Evolutionary conservation across 495 filamentous ascomycete genomes (phyloP), one percentile per base, ranked within the genome.

Genomic region (Trypethelium eluteriae): DNA sequence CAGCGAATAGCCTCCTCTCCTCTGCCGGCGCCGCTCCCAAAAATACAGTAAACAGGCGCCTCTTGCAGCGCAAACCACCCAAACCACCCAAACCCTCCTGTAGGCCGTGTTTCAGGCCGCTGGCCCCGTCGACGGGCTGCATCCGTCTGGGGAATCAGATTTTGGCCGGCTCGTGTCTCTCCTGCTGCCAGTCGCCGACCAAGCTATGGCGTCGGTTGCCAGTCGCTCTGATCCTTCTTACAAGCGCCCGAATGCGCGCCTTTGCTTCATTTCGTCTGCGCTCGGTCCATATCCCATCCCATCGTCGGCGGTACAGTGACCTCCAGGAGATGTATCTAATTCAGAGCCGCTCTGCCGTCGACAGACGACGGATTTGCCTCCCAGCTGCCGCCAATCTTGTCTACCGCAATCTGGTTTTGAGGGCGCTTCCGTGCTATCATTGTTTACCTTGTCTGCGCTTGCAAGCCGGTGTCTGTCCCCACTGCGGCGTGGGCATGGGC

Each of bases 11-110:
- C 25, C 53, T 25, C 25, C 25, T 25, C 25, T 25, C 25, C 25
- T 53, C 12, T 32, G 53, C 18, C 53, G 53, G 53, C 32, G 11
- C 25, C 11, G 25, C 53, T 35, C 53, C 25, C 53, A 59, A 59
- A 59, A 59, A 59, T 59, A 59, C 53, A 34, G 53, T n/a, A 59
- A 59, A 59, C 53, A 59, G 25, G 53, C 53, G 53, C 53, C 49
- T 53, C n/a, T 53, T 53, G 49, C 49, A 53, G 49, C 49, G 18
- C 4, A 59, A 25, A 25, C 25, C 25, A 25, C 25, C 25, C 4
- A 59, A 25, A 25, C 25, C 25, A 25, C 25, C 25, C 25, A 25
- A 25, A 59, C 53, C 53, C 5, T 36, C 14, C 53, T 35, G 53
- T 14, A 36, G 53, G 53, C 53, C 53, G 53, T 18, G 53, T 59